Evolutionary conservation across 1,284 basidiomycete species (phyloP), one percentile per base, ranked within the genome.

Genomic region (Fomitopsis palustris): DNA sequence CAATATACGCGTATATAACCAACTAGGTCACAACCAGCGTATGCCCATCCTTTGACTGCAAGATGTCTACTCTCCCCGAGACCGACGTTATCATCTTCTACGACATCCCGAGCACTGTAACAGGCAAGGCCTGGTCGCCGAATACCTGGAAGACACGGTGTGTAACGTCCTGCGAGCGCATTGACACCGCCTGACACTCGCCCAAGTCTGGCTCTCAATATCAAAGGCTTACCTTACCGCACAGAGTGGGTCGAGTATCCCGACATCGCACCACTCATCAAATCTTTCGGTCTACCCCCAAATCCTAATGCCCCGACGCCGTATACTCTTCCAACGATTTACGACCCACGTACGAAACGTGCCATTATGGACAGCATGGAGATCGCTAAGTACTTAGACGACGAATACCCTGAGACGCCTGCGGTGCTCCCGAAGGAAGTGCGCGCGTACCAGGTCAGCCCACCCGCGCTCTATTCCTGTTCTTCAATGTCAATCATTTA

Each of bases 371-470:
- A 74, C 49, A 74, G 72, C n/a, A 31, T 56, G 33, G 35, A 52
- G 3, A 75, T 75, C 63, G 70, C 68, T 19, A 57, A 61, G 25
- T 74, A 70, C 60, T 64, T 75, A 60, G 74, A 75, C 53, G 54
- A 53, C 29, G 66, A 63, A 42, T 74, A 72, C 64, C 72, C 68
- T 6, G 60, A 58, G 47, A 60, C 64, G 4, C 61, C 55, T 2
- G 33, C 43, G 10, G 55, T 71, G 37, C 59, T 72, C 43, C 63
- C 67, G 4, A 27, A 19, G 17, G 59, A 52, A 16, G 55, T 65
- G 2, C 57, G 57, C 29, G 70, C 69, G 7, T 66, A 78, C 1
- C 71, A 73, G 47, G 47, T 51, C 27, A 16, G 17, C 17, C 17
- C 9, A 27, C 25, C 31, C 31, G 12, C 31, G 31, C 35, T 37